Conservation (phyloP, 495 filamentous ascomycete genomes). For the Hypoxylon lenormandii region DNA sequence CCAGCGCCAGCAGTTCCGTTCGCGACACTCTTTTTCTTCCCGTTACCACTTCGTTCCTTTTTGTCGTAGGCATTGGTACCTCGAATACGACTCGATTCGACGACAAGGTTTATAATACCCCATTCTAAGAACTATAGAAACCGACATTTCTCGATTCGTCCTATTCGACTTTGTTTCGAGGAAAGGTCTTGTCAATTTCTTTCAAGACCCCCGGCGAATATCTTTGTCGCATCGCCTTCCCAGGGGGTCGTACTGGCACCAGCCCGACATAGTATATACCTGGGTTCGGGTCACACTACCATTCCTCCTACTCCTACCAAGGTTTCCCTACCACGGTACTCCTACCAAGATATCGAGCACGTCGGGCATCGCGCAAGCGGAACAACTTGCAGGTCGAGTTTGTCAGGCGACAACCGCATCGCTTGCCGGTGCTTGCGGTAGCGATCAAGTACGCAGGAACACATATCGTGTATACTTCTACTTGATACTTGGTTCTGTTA, state of each 20-base stretch:
- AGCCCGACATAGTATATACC: slow-evolving; percentile 20
- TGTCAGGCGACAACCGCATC: slow-evolving; percentile 39
- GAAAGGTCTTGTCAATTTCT: slow-evolving; percentile 17
- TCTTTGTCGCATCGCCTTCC: slow-evolving; percentile 27
- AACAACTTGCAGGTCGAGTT: slow-evolving; percentile 51
- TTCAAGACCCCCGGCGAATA: slow-evolving; percentile 11
- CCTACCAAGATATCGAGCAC: not conserved
- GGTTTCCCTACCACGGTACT: no score
- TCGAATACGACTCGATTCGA: slow-evolving; percentile 16
- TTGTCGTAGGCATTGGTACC: slow-evolving; percentile 14
- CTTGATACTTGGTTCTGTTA: no score
- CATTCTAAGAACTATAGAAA: not conserved
- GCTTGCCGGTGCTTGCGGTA: slow-evolving; percentile 6
- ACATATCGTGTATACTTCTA: no score
- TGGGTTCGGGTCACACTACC: slow-evolving; percentile 1
- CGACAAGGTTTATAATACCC: slow-evolving; percentile 29
- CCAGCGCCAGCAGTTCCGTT: slow-evolving; percentile 38
- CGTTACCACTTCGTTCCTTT: slow-evolving; percentile 10
- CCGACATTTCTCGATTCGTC: not conserved
- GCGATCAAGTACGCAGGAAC: no score
- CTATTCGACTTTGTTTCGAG: slow-evolving; percentile 2
- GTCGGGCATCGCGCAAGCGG: slow-evolving; percentile 16
- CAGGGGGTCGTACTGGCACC: not conserved
- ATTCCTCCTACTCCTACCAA: slow-evolving; percentile 11
- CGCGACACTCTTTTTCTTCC: slow-evolving; percentile 36